Base-by-base conservation (phyloP, 768 basidiomycete species). In the Suillus alpinus region DNA sequence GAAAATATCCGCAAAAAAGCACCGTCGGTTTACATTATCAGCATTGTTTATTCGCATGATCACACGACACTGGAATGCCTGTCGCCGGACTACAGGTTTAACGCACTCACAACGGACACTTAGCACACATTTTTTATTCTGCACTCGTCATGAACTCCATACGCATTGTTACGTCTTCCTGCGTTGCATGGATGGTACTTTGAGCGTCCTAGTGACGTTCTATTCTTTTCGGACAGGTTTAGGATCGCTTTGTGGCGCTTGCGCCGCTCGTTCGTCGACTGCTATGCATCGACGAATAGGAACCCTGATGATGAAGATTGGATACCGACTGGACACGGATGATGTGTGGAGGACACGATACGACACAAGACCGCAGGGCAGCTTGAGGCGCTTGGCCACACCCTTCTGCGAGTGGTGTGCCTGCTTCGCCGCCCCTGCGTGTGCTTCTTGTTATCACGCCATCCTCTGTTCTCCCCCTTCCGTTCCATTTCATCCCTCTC, bases 301-400 rank as follows among this genome's bases (percentile, higher is more conserved):
- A 70, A 67, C 65, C 55, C 58, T 61, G 69, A 77, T 47, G 66
- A 76, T 77, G 82, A 84, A 77, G 77, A 84, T 66, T 78, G 83
- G 83, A 79, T 69, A 67, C 71, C 72, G 23, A 55, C 70, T 74
- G 80, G 81, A 72, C 68, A 66, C 76, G 84, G 77, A 84, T 69
- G 85, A 84, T 76, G 77, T 50, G 67, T 73, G 71, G 74, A 72
- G 68, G 81, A 81, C 80, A 81, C 80, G 85, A 85, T 83, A 81
- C 65, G 80, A 86, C 87, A 77, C 88, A 89, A 86, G 88, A 89
- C 86, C 80, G 75, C 73, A 72, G 77, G 67, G 66, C 71, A 66
- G 83, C 82, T 83, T 75, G 83, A 85, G 83, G 78, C 77, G 78
- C 76, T 74, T 56, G 70, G 80, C 77, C 80, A 73, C 77, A 77